Evolutionary conservation across 805 yeast genomes (phyloP), one percentile per base, ranked within the genome.

Genomic region (Hyphopichia homilentoma): DNA sequence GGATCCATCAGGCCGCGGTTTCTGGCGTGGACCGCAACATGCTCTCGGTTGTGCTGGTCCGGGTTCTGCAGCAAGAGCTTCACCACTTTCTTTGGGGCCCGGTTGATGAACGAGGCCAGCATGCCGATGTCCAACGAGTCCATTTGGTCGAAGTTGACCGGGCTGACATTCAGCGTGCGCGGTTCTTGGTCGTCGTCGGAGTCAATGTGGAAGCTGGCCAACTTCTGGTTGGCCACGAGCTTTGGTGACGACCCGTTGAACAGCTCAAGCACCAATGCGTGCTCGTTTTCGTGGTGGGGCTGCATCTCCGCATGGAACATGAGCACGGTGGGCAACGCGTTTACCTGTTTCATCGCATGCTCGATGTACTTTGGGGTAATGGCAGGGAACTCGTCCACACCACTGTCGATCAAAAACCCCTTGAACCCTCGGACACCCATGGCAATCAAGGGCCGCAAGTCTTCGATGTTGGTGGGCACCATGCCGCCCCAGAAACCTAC

Each of bases 401-500:
- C 96, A 27, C 93, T 81, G 44, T 89, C 95, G 50, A 89, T 87
- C 61, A 90, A 59, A 48, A 89, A 90, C 20, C 95, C 93, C 56
- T 89, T 89, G 66, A 89, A 89, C 1, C 97, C 97, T 27, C 96
- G 70, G 5, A 90, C 96, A 30, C 97, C 97, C 40, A 84, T 79
- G 36, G 78, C 61, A 38, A 88, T 79, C 49, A 89, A 69, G 0
- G 96, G 95, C 15, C 71, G 65, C 43, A 89, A 66, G 45, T 85
- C 79, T 7, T 68, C 61, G 35, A 82, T 51, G 56, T 89, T 89
- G 39, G 70, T 73, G 6, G 97, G 97, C 24, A 89, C 77, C 39
- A 89, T 65, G 1, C 97, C 97, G 32, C 97, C 97, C 97, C 97
- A 90, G 54, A 90, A 88, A 0, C 88, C 97, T 6, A 84, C 85